A percentile compares a stretch with the other conserved stretches of the same genome.
Conservation (phyloP, 352 stramenopile genomes). For the Pythium insidiosum region DNA sequence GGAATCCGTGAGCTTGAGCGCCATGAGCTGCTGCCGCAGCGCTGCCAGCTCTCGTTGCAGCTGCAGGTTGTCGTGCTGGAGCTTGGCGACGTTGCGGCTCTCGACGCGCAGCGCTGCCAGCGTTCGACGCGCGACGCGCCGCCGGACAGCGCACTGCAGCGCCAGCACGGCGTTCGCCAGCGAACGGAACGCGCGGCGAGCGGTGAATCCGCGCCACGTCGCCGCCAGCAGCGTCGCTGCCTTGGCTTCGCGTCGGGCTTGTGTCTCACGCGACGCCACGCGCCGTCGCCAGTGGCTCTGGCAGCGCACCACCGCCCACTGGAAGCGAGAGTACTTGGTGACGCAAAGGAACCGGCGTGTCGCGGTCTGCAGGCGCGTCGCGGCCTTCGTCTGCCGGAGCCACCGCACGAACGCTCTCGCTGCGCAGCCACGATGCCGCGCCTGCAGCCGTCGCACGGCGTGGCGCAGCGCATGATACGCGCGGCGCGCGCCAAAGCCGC, state of each 20-base stretch:
- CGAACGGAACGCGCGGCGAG: conserved; percentile 21
- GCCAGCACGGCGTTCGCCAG: conserved; percentile 25
- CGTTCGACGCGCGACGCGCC: conserved; percentile 23
- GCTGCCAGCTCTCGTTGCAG: conserved; percentile 53
- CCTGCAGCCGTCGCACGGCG: conserved; percentile 37
- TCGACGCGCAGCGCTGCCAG: conserved; percentile 45
- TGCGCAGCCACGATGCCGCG: conserved; percentile 22
- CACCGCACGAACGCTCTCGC: conserved; percentile 26
- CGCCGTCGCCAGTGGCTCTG: conserved; percentile 48
- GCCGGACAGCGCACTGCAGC: conserved; percentile 50
- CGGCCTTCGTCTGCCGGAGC: conserved; percentile 24
- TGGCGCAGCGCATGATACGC: conserved; percentile 24
- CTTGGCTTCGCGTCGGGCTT: conserved; percentile 29
- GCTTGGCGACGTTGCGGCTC: conserved; percentile 63
- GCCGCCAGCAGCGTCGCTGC: conserved; percentile 33
- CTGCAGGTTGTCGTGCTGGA: conserved; percentile 68
- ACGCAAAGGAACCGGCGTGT: conserved; percentile 27
- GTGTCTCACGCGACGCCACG: conserved; percentile 19
- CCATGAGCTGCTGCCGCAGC: conserved; percentile 47
- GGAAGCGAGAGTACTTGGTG: conserved; percentile 25
- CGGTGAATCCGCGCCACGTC: conserved; percentile 25
- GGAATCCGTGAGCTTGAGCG: conserved; percentile 18
- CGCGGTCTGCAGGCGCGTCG: conserved; percentile 34
- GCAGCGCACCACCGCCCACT: conserved; percentile 24
- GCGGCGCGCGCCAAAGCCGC: conserved; percentile 33